Evolutionary conservation across 352 stramenopile genomes (phyloP).

Genomic region (Phytophthora colocasiae): DNA sequence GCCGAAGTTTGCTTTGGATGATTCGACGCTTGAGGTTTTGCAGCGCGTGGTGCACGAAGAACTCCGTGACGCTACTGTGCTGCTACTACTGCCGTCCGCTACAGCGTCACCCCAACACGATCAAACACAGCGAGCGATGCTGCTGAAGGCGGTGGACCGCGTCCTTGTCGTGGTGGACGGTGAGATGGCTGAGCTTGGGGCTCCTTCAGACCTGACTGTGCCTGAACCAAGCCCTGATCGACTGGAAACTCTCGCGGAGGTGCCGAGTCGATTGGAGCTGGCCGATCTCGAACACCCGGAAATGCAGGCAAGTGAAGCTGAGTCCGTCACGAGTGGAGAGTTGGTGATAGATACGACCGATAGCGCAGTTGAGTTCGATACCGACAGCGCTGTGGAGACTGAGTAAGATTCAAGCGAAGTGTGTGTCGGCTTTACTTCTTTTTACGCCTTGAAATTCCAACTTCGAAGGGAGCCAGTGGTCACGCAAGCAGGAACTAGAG

Average conservation of each 20-base stretch:
- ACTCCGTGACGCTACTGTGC: constrained; percentile 93
- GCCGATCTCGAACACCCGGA: constrained; percentile 28
- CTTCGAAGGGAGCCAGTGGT: too few species aligned
- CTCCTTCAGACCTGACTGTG: constrained; percentile 68
- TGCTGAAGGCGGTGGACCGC: constrained; percentile 96
- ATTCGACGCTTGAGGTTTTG: constrained; percentile 70
- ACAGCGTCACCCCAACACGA: constrained; percentile 32
- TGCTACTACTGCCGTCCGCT: constrained; percentile 96
- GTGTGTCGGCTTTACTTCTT: too few species aligned
- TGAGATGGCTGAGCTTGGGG: constrained; percentile 85
- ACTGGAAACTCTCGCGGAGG: constrained; percentile 42
- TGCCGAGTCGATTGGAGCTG: constrained; percentile 27
- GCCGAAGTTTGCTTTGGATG: constrained; percentile 45
- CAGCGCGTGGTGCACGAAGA: constrained; percentile 84
- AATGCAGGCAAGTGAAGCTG: constrained; percentile 9
- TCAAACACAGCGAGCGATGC: constrained; percentile 24
- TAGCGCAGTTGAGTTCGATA: constrained; percentile 26
- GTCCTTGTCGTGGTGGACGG: constrained; percentile 97
- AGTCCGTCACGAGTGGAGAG: constrained; percentile 22
- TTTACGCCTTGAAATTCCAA: too few species aligned
- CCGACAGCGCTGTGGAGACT: constrained; percentile 23
- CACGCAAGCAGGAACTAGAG: too few species aligned
- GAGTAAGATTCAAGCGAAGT: constrained; percentile 15
- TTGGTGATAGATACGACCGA: constrained; percentile 24
- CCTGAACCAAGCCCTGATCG: constrained; percentile 35